Evolutionary conservation across 2,329 filamentous ascomycete genomes (phyloP).

Genomic region (Trichophyton rubrum): DNA sequence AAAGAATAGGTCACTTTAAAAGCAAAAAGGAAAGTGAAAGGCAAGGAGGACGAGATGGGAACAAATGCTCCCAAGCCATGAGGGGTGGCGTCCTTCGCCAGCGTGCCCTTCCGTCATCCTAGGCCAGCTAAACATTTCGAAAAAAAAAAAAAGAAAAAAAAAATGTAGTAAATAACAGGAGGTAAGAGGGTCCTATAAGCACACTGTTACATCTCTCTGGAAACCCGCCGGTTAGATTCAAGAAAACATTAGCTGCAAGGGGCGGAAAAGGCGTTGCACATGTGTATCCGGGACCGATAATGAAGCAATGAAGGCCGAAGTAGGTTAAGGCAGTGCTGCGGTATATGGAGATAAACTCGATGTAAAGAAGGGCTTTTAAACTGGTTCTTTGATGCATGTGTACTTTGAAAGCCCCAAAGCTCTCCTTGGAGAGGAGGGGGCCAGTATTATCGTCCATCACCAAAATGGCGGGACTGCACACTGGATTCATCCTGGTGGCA

Average conservation of each 20-base stretch:
- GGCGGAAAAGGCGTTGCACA: slow-evolving; percentile 1
- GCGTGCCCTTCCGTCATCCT: background rate
- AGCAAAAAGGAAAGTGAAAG: background rate
- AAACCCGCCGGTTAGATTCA: background rate
- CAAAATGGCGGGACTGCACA: background rate
- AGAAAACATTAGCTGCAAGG: slow-evolving; percentile 5
- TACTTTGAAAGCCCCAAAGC: background rate
- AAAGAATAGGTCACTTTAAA: background rate
- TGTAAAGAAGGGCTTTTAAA: background rate
- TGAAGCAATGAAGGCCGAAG: background rate
- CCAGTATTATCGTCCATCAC: background rate
- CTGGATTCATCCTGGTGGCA: background rate
- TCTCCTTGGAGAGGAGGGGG: background rate
- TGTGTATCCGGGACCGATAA: background rate
- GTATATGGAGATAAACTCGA: background rate
- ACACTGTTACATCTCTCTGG: background rate
- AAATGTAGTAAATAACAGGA: background rate
- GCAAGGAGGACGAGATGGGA: background rate
- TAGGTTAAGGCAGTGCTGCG: background rate
- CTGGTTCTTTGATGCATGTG: background rate
- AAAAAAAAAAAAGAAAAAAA: background rate
- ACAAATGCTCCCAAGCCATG: too few species aligned
- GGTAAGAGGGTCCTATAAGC: background rate
- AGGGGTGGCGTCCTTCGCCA: background rate
- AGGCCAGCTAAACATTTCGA: background rate